Conservation (phyloP, 192 early-diverging fungal species). For the Coemansia sp. region DNA sequence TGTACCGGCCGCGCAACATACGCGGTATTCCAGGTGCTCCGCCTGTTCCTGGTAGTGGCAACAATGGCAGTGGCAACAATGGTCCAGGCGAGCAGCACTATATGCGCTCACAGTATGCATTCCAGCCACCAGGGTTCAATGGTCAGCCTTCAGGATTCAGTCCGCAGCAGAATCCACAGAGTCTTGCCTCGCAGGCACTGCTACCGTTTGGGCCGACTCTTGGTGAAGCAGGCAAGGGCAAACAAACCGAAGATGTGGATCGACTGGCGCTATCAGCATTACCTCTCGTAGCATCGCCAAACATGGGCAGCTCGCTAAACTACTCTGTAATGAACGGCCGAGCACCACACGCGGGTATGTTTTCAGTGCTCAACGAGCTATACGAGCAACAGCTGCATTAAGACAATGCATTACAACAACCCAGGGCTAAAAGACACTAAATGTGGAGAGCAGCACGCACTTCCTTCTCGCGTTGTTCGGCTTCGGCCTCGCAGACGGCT, state of each 20-base stretch:
- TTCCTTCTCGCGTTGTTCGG: slow-evolving; percentile 62
- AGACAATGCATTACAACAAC: not conserved
- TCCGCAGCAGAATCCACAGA: slow-evolving; percentile 15
- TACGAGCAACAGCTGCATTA: slow-evolving; percentile 36
- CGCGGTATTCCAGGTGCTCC: slow-evolving; percentile 9
- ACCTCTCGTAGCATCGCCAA: slow-evolving; percentile 42
- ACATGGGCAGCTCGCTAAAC: slow-evolving; percentile 23
- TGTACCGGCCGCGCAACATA: slow-evolving; percentile 21
- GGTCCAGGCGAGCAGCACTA: not conserved
- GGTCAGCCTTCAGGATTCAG: slow-evolving; percentile 31
- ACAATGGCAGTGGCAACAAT: not conserved
- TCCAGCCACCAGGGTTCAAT: slow-evolving; percentile 41
- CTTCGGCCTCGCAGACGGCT: slow-evolving; percentile 64
- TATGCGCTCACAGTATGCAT: slow-evolving; percentile 39
- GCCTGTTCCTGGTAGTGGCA: slow-evolving; percentile 13
- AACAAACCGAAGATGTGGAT: slow-evolving; percentile 12
- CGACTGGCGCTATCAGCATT: slow-evolving; percentile 40
- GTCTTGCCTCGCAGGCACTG: slow-evolving; percentile 38
- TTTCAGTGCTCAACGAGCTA: slow-evolving; percentile 49
- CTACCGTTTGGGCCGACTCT: slow-evolving; percentile 49
- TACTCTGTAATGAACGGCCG: not conserved
- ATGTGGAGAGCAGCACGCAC: slow-evolving; percentile 29
- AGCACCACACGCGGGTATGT: slow-evolving; percentile 16
- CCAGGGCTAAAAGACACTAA: not conserved
- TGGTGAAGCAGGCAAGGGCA: slow-evolving; percentile 16